Conservation (phyloP, 306 rosid species). For the Glycine soja region DNA sequence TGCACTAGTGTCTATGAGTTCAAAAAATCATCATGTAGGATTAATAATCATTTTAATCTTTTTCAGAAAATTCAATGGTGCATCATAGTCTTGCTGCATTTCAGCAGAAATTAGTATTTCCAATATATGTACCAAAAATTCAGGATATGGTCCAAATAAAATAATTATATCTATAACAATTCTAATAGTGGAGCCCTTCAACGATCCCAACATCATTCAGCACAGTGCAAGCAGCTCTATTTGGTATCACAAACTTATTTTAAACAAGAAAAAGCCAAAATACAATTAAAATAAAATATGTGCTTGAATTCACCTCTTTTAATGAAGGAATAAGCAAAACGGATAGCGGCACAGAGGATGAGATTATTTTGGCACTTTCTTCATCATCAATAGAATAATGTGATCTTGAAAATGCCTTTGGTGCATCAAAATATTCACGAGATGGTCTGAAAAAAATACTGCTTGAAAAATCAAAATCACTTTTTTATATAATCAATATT, state of each 20-base stretch:
- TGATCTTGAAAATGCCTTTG: slow-evolving; percentile 64
- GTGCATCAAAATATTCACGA: slow-evolving; percentile 62
- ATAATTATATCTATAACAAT: not conserved
- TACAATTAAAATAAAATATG: not conserved
- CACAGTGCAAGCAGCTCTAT: slow-evolving; percentile 22
- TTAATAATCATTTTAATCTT: not conserved
- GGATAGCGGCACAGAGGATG: slow-evolving; percentile 73
- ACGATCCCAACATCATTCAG: slow-evolving; percentile 12
- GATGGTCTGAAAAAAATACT: slow-evolving; percentile 62
- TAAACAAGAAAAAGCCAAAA: slow-evolving; percentile 6
- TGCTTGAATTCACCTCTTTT: slow-evolving; percentile 79
- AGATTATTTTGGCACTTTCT: slow-evolving; percentile 65
- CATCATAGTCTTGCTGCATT: slow-evolving; percentile 9
- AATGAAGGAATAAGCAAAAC: slow-evolving; percentile 78
- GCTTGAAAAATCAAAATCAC: slow-evolving; percentile 21
- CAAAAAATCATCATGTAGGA: not conserved
- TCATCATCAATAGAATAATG: slow-evolving; percentile 63
- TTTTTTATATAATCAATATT: no score
- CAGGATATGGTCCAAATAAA: not conserved
- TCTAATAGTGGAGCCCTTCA: not conserved
- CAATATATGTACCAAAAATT: not conserved
- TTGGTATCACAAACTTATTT: slow-evolving; percentile 7
- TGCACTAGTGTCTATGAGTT: slow-evolving; percentile 9
- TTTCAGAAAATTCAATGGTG: not conserved
- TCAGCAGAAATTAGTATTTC: not conserved